Evolutionary conservation across 345 rosid genomes (phyloP), one percentile per base, ranked within the genome.

Genomic region (Excoecaria agallocha): DNA sequence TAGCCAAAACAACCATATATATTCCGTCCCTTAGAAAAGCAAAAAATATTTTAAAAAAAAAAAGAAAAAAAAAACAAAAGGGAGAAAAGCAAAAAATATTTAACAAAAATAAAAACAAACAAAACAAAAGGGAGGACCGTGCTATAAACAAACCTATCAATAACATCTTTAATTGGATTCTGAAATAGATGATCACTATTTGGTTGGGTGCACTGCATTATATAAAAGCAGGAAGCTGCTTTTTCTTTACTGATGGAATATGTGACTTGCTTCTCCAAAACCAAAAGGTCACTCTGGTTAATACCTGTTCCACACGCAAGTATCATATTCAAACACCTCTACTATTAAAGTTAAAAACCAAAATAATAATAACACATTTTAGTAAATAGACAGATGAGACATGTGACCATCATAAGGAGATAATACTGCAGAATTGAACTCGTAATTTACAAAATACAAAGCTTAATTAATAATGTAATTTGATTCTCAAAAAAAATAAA

Each of bases 161-260:
- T 56, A 35, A 58, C 68, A 68, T 69, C 58, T 59, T 65, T 41
- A n/a, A 73, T 69, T 22, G 77, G 69, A 45, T 25, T 38, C 58
- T 68, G 39, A 20, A 38, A 43, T 37, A 38, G 41, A 60, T 45
- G 15, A 37, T 38, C 52, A n/a, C 22, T 43, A 38, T 69, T 49
- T 55, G 78, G 45, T 69, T 76, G 41, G 24, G 75, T 69, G 64
- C 74, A 73, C 74, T 80, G 80, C 64, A 76, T 76, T 45, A 80
- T 80, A 51, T 76, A 80, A 68, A 80, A 80, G 68, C 77, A 57
- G 20, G 72, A 17, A 68, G 75, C 74, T 30, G 78, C 46, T 54
- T 76, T 80, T 73, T 72, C 83, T 77, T 77, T 76, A 58, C 80
- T 69, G 12, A 39, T 46, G 19, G 83, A 80, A 58, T 73, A 80